Base-by-base conservation (phyloP, 2,329 filamentous ascomycete species). In the Fusarium proliferatum region DNA sequence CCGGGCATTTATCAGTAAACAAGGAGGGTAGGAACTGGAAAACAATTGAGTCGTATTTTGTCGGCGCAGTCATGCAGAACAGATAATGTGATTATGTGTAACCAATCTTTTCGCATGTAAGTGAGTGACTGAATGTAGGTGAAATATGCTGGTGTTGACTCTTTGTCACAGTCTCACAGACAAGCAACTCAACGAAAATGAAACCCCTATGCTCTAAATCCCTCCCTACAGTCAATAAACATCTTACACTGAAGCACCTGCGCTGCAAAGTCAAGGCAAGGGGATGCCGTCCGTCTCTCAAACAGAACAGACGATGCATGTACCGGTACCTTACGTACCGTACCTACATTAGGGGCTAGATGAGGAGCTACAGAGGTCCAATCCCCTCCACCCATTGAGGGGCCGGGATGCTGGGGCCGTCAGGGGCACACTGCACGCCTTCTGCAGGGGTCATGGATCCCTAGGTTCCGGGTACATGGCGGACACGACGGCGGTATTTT, bases 311-410 rank as follows among this genome's bases (percentile, higher is more conserved):
- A 56, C 59, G 26, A 52, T 74, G 33, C 56, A 61, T 42, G 36
- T 61, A 56, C 58, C 19, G 41, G 38, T 61, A 56, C 59, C 23
- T 58, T n/a, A 60, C 28, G 57, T 64, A 49, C 67, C 49, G 67
- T 74, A 75, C 72, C 72, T 74, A 74, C 72, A 74, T 74, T 74
- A 74, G 72, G 72, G 72, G 72, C 67, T 61, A 69, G 58, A 74
- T 70, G 51, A 69, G 72, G 72, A 74, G 64, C 71, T 62, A 51
- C 71, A 67, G 46, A 60, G 45, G 34, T 38, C 72, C 57, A 65
- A 69, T 69, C 65, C 30, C 30, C 23, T 65, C 45, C 65, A 51
- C 23, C 28, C 39, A 51, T 46, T 46, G 51, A 60, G 66, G 66
- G 67, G 63, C 69, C 61, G 36, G 41, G 43, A 53, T 69, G 60